Percentiles rank a stretch among this genome's conserved stretches.
These are phyloP conservation scores for Yarrowia osloensis DNA, from an alignment of 805 yeast species.

Conservation along the genomic window DNA sequence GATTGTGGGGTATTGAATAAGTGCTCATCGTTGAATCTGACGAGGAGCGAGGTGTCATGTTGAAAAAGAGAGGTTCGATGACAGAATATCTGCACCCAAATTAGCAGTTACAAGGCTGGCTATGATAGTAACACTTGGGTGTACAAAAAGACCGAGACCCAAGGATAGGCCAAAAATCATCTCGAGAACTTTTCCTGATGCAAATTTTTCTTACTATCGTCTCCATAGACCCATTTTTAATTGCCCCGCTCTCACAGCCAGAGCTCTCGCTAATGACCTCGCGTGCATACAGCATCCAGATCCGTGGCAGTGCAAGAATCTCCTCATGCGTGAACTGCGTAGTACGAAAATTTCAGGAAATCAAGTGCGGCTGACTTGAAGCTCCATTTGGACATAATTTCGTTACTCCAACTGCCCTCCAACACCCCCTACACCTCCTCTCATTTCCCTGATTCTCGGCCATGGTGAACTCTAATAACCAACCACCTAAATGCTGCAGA, in stretches of 20 bases:
- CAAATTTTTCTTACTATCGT: neutral
- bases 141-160: neutral
- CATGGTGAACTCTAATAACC: conserved; percentile 24
- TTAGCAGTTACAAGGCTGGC: neutral
- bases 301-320: too few relatives aligned
- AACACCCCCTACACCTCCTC: neutral
- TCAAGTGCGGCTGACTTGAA: too few relatives aligned
- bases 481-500: conserved; percentile 33
- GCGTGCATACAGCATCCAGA: neutral
- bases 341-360: too few relatives aligned
- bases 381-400: too few relatives aligned
- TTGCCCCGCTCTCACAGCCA: neutral
- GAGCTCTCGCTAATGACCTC: neutral
- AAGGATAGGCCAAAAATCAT: neutral
- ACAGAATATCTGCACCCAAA: neutral
- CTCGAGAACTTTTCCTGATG: neutral
- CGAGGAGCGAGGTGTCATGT: neutral
- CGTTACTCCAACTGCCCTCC: neutral
- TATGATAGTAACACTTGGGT: neutral
- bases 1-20: neutral
- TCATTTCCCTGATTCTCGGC: neutral
- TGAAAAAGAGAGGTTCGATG: neutral
- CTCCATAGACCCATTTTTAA: neutral
- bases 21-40: neutral
- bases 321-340: too few relatives aligned